phyloP scores from a whole-genome alignment of 2,329 filamentous ascomycete genomes.

The Epichloe coenophiala region DNA sequence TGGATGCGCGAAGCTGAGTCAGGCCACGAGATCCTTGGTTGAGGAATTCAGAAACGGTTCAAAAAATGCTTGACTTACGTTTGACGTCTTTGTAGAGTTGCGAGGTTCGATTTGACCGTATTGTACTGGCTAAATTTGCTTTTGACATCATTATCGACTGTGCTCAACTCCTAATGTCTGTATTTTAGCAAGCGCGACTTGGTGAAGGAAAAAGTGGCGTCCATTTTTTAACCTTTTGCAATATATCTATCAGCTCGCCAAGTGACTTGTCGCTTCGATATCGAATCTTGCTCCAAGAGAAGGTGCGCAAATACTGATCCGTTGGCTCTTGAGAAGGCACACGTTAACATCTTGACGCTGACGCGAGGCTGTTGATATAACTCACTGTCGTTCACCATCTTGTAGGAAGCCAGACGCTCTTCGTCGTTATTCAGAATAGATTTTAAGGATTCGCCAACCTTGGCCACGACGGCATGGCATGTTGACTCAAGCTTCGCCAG shows the following conservation, averaged over 20 bases:
- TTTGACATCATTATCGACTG: slow-evolving; percentile 93
- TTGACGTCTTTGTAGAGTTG: slow-evolving; percentile 71
- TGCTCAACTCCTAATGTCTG: slow-evolving; percentile 59
- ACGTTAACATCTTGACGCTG: not conserved
- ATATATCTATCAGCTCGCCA: slow-evolving; percentile 68
- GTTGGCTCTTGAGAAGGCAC: slow-evolving; percentile 58
- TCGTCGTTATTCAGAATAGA: slow-evolving; percentile 75
- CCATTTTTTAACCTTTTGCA: slow-evolving; percentile 58
- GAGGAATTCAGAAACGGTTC: too few species aligned
- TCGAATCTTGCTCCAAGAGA: slow-evolving; percentile 95
- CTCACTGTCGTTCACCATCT: slow-evolving; percentile 88
- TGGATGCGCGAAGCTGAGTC: not conserved
- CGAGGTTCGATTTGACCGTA: slow-evolving; percentile 71
- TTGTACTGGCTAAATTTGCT: slow-evolving; percentile 92
- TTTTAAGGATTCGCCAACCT: slow-evolving; percentile 76
- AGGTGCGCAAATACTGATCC: slow-evolving; percentile 78
- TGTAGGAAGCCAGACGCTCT: slow-evolving; percentile 70
- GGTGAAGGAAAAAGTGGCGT: not conserved
- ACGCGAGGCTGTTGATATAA: slow-evolving; percentile 5
- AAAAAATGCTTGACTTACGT: slow-evolving; percentile 43
- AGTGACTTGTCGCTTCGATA: slow-evolving; percentile 89
- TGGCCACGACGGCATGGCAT: slow-evolving; percentile 72
- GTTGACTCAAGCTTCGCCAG: slow-evolving; percentile 71
- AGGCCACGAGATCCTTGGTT: not conserved
- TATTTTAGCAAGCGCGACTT: not conserved